Conservation (phyloP, 331 rosid species). For the Erythrophleum ivorense region DNA sequence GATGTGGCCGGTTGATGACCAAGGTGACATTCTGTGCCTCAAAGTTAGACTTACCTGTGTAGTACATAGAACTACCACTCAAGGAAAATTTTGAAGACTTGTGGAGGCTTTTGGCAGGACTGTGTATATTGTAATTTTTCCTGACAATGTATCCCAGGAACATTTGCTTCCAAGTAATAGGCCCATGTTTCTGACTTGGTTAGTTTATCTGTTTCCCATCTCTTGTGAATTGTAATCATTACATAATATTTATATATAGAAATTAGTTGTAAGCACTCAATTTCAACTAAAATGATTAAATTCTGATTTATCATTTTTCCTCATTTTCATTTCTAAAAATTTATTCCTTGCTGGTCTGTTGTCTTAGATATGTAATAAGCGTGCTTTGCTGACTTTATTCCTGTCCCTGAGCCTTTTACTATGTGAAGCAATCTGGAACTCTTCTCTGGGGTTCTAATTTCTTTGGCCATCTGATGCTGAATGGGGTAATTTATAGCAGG, state of each 20-base stretch:
- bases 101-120: slow-evolving; percentile 92
- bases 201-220: slow-evolving; percentile 81
- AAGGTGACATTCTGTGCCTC: slow-evolving; percentile 46
- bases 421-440: slow-evolving; percentile 5
- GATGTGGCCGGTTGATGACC: slow-evolving; percentile 50
- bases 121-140: slow-evolving; percentile 94
- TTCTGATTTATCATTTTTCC: slow-evolving; percentile 2
- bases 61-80: slow-evolving; percentile 59
- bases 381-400: slow-evolving; percentile 14
- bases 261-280: slow-evolving; percentile 47
- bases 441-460: slow-evolving; percentile 1
- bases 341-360: slow-evolving; percentile 1
- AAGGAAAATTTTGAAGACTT: slow-evolving; percentile 57
- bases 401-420: background rate
- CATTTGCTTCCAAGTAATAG: slow-evolving; percentile 85
- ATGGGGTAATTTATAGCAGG: background rate
- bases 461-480: background rate
- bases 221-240: slow-evolving; percentile 74
- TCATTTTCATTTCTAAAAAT: background rate
- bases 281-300: slow-evolving; percentile 37
- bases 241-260: slow-evolving; percentile 54
- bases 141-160: slow-evolving; percentile 88
- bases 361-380: slow-evolving; percentile 8
- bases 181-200: slow-evolving; percentile 95
- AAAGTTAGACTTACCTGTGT: slow-evolving; percentile 54